These are phyloP conservation scores for Spinellus fusiger DNA, from an alignment of 192 early-diverging fungal genomes.

Conservation along the genomic window DNA sequence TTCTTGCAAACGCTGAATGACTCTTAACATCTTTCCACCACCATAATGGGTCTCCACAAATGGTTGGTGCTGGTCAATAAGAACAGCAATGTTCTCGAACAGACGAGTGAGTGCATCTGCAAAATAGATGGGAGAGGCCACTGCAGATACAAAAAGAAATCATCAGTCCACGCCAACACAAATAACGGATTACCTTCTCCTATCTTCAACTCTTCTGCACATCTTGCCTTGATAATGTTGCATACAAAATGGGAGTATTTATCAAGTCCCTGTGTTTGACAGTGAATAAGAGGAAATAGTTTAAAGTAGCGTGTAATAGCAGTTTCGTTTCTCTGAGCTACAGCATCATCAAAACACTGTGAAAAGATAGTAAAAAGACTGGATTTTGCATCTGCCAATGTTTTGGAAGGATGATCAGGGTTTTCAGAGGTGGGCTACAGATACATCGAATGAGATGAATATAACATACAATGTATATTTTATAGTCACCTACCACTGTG, in stretches of 20 bases:
- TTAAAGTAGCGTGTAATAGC: slow-evolving; percentile 84
- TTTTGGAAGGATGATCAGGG: slow-evolving; percentile 50
- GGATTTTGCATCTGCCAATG: slow-evolving; percentile 50
- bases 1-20: slow-evolving; percentile 84
- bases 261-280: slow-evolving; percentile 81
- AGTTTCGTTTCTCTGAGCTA: slow-evolving; percentile 57
- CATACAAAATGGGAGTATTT: slow-evolving; percentile 83
- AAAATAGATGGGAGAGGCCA: slow-evolving; percentile 52
- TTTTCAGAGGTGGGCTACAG: slow-evolving; percentile 43
- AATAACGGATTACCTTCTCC: slow-evolving; percentile 5
- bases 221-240: slow-evolving; percentile 66
- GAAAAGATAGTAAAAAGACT: slow-evolving; percentile 68
- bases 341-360: slow-evolving; percentile 76
- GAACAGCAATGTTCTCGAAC: slow-evolving; percentile 83
- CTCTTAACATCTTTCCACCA: slow-evolving; percentile 76
- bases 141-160: slow-evolving; percentile 6
- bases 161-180: not conserved
- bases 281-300: slow-evolving; percentile 83
- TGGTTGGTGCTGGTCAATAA: slow-evolving; percentile 85
- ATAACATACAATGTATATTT: slow-evolving; percentile 6
- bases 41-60: slow-evolving; percentile 85
- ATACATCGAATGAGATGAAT: slow-evolving; percentile 22
- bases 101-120: slow-evolving; percentile 76
- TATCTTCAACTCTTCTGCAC: slow-evolving; percentile 56
- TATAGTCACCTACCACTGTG: slow-evolving; percentile 32